Percentiles rank a stretch among this genome's conserved stretches.
Evolutionary conservation across 805 yeast genomes (phyloP).

Genomic region (Yamadazyma sp.): DNA sequence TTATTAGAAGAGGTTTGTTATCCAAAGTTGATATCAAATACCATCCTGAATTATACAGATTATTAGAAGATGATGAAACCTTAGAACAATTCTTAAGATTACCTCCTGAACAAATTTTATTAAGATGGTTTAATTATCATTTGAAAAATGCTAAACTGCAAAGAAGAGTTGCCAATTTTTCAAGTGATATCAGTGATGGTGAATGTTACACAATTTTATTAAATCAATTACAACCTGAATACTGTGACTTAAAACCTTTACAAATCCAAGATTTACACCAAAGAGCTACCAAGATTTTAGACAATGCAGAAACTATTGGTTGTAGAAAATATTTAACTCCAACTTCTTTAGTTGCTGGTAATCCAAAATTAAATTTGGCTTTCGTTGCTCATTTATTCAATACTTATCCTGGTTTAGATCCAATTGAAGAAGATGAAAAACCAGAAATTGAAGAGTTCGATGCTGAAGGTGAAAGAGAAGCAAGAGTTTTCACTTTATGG

Average conservation of each 20-base stretch:
- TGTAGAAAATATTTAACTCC: conserved; percentile 96
- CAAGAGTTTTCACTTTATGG: conserved; percentile 97
- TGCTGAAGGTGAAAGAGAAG: conserved; percentile 99
- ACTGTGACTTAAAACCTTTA: conserved; percentile 80
- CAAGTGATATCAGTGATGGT: conserved; percentile 88
- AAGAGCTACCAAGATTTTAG: conserved; percentile 85
- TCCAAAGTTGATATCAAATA: conserved; percentile 92
- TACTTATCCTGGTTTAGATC: conserved; percentile 95
- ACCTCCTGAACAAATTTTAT: conserved; percentile 94
- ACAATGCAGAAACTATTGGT: conserved; percentile 85
- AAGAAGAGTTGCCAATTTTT: conserved; percentile 82
- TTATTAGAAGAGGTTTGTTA: conserved; percentile 91
- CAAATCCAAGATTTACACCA: conserved; percentile 68
- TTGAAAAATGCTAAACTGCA: conserved; percentile 88
- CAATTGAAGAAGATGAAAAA: conserved; percentile 85
- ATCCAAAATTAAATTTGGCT: conserved; percentile 93
- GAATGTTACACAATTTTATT: conserved; percentile 89
- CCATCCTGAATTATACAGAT: conserved; percentile 94
- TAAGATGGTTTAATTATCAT: conserved; percentile 97
- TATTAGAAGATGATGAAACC: conserved; percentile 95
- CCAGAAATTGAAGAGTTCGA: conserved; percentile 97
- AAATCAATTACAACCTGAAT: conserved; percentile 81
- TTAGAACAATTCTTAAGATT: conserved; percentile 93
- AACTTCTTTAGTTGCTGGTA: conserved; percentile 88
- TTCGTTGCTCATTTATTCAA: conserved; percentile 97